Evolutionary conservation across 768 basidiomycete genomes (phyloP), one percentile per base, ranked within the genome.

Genomic region (Lentinula edodes): DNA sequence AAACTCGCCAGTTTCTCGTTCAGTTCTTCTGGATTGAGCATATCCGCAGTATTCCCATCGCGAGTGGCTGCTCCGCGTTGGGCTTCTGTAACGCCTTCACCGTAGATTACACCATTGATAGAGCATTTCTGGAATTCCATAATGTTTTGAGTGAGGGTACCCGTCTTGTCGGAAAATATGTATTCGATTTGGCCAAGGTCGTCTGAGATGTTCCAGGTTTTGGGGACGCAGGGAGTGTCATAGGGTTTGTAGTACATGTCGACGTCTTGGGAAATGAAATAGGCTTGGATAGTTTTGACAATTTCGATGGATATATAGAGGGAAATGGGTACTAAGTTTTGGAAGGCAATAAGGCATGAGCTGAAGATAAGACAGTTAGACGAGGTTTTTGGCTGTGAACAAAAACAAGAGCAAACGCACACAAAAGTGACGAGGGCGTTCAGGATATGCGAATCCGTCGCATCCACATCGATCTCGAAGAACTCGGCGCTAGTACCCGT

Each of bases 101-200:
- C 96, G 69, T 97, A 98, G 0, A 85, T 70, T 2, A 91, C 75
- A 0, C 95, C 95, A 58, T 85, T 75, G 61, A 98, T 82, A 0
- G 94, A 95, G 67, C 94, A 97, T 71, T 91, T 95, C 72, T 97
- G 93, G 76, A 97, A 98, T 77, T 96, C 95, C 96, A 98, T 98
- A 68, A 96, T 79, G 76, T 98, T 99, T 74, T 97, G 95, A 0
- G 96, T 99, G 53, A 99, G 87, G 6, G 96, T 99, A 23, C 93
- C 94, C 0, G 95, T 96, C 80, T 96, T 96, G 81, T 95, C 93
- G 9, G 90, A 94, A 64, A 81, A 82, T 38, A 82, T 80, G 72
- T 96, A 99, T 77, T 98, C 95, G 73, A 98, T 98, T 76, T 98
- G 96, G 28, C 96, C 96, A 1, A 99, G 86, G 75, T 98, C 96